phyloP scores from a whole-genome alignment of 306 rosid genomes.

The Dryas drummondii region DNA sequence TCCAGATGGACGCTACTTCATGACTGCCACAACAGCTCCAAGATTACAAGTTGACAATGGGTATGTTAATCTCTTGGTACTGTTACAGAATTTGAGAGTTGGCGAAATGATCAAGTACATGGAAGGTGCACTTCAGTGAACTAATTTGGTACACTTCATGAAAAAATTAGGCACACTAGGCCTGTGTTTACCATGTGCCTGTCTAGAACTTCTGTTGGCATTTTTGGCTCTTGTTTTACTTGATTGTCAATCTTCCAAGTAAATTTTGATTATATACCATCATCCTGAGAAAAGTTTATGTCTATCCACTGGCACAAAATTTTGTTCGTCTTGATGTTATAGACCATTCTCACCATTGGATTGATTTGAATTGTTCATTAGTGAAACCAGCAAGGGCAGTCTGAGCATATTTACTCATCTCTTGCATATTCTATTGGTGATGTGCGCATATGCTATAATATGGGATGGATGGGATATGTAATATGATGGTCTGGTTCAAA shows the following conservation, averaged over 20 bases:
- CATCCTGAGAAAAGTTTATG: slow-evolving; percentile 14
- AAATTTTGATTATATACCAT: slow-evolving; percentile 2
- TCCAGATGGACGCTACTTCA: slow-evolving; percentile 87
- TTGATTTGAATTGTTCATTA: slow-evolving; percentile 7
- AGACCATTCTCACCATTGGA: slow-evolving; percentile 20
- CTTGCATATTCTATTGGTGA: background rate
- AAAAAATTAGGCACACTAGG: background rate
- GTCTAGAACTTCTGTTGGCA: background rate
- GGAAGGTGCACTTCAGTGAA: background rate
- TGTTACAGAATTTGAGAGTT: background rate
- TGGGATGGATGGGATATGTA: background rate
- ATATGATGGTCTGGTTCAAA: background rate
- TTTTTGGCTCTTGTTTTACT: background rate
- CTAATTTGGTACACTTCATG: background rate
- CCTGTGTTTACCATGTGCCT: background rate
- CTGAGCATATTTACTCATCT: background rate
- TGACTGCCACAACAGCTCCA: slow-evolving; percentile 98
- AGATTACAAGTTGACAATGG: slow-evolving; percentile 97
- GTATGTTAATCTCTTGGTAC: slow-evolving; percentile 39
- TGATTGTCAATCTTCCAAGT: background rate
- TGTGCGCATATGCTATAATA: background rate
- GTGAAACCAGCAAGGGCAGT: background rate
- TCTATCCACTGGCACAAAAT: background rate
- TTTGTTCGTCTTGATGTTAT: slow-evolving; percentile 9
- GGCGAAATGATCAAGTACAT: background rate